Evolutionary conservation across 805 yeast genomes (phyloP), one percentile per base, ranked within the genome.

Genomic region (Lachancea sp.): DNA sequence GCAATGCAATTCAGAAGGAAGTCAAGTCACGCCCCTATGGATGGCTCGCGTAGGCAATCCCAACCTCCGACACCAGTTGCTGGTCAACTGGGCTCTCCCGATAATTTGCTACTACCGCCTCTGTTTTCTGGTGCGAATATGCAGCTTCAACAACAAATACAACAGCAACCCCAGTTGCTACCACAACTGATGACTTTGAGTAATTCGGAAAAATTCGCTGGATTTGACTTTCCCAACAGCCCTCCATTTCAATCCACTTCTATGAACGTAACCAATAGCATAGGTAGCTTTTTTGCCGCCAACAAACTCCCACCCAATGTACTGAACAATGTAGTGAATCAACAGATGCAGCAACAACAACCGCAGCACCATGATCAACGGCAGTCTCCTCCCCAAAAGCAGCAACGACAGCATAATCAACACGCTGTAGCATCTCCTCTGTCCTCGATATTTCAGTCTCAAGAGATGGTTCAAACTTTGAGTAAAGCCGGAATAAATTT

Each of bases 141-240:
- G 25, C 54, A 50, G 29, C 38, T 44, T 16, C 58, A 51, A 20
- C 55, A 51, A 32, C 58, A 50, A 26, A 43, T 46, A 22, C 60
- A 48, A 20, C 59, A 51, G 24, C 60, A 48, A 40, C 54, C 55
- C 18, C 54, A 50, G 32, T 47, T 41, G 33, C 55, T 40, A 44
- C 66, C 46, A 36, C 63, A 44, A 31, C 53, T 48, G 41, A 57
- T 44, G 57, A 59, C 47, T 34, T 50, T 47, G 52, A 60, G 47
- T 42, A 62, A 51, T 30, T 51, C 56, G 12, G 60, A 52, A 29
- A 54, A 52, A 29, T 54, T 47, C 35, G 56, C 55, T 7, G 51
- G 52, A 13, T 44, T 46, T 28, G 52, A 45, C 23, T 31, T 51
- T 23, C 52, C 47, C 4, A 50, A 43, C 39, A 44, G 49, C 30